phyloP scores from a whole-genome alignment of 2,329 filamentous ascomycete genomes.

The Davidsoniella virescens region DNA sequence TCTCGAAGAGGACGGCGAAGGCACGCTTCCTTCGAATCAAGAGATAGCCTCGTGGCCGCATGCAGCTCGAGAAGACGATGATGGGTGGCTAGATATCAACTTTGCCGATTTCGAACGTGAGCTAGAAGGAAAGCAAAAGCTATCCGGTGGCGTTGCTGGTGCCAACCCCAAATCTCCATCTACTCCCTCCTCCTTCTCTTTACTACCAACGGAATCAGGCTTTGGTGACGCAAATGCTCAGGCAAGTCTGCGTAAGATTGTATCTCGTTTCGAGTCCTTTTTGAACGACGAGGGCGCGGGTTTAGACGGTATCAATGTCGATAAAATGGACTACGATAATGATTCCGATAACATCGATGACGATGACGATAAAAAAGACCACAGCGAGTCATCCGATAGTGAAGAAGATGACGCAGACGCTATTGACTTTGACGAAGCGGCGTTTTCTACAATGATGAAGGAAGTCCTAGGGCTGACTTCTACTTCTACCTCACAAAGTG shows the following conservation, averaged over 20 bases:
- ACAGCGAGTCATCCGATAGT: neutral
- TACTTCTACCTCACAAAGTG: slow-evolving; percentile 1
- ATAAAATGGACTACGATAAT: slow-evolving; percentile 32
- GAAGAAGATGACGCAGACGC: slow-evolving; percentile 41
- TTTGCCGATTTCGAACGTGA: slow-evolving; percentile 80
- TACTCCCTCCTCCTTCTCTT: neutral
- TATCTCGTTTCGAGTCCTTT: slow-evolving; percentile 84
- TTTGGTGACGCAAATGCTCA: slow-evolving; percentile 54
- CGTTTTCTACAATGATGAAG: slow-evolving; percentile 76
- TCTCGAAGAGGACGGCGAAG: slow-evolving; percentile 52
- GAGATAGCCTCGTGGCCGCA: slow-evolving; percentile 59
- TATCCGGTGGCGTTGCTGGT: slow-evolving; percentile 20
- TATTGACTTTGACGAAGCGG: slow-evolving; percentile 66
- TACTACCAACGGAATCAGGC: slow-evolving; percentile 20
- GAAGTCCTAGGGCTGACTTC: slow-evolving; percentile 65
- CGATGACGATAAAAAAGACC: slow-evolving; percentile 26
- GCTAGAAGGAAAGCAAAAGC: slow-evolving; percentile 34
- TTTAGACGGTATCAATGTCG: slow-evolving; percentile 56
- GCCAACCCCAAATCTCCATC: neutral
- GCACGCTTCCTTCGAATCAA: slow-evolving; percentile 47
- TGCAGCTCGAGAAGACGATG: slow-evolving; percentile 53
- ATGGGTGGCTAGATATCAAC: slow-evolving; percentile 83
- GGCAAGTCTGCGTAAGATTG: slow-evolving; percentile 73
- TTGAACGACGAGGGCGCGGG: slow-evolving; percentile 73
- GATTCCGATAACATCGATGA: slow-evolving; percentile 30